Evolutionary conservation across 106 monocot genomes (phyloP), one percentile per base, ranked within the genome.

Genomic region (Posidonia australis): DNA sequence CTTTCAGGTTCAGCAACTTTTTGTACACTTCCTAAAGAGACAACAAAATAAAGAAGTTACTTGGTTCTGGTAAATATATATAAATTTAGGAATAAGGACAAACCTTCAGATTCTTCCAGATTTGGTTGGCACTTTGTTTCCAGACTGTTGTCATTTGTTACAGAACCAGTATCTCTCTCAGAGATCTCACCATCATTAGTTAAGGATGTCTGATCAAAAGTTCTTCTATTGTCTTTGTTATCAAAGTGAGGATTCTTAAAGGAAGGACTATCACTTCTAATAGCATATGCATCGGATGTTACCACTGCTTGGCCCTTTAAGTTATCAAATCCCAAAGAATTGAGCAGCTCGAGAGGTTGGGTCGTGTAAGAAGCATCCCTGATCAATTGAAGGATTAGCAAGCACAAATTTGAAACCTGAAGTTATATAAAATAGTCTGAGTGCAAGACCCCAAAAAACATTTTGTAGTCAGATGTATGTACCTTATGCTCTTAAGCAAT

Each of bases 301-400:
- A 63, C 32, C 19, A 49, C 30, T 9, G 28, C 26, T 54, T 78
- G 79, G 27, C 70, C 78, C 32, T 67, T 86, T 43, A 79, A 62
- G 44, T 82, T 79, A 21, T 81, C 82, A 73, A 87, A 84, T 60
- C 84, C 90, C 57, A 96, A 55, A 7, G 87, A 96, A 72, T 96
- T 90, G 67, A 90, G 87, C 43, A 96, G 84, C 65, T 96, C 96
- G 42, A 96, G 86, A 27, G 96, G 96, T 65, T 90, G 96, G 59
- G 90, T 90, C 41, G 96, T 85, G 80, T 85, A 96, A 48, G 86
- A 80, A 13, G 96, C 96, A 90, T 96, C 96, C 63, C 96, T 96
- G 86, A 24, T 49, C 48, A 57, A 57, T 12, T 18, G 29, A 57
- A 27, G 49, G 55, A 46, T 29, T 32, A 70, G 19, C 26, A 67